Evolutionary conservation across 768 basidiomycete species (phyloP).

Genomic region (Termitomyces sp.): DNA sequence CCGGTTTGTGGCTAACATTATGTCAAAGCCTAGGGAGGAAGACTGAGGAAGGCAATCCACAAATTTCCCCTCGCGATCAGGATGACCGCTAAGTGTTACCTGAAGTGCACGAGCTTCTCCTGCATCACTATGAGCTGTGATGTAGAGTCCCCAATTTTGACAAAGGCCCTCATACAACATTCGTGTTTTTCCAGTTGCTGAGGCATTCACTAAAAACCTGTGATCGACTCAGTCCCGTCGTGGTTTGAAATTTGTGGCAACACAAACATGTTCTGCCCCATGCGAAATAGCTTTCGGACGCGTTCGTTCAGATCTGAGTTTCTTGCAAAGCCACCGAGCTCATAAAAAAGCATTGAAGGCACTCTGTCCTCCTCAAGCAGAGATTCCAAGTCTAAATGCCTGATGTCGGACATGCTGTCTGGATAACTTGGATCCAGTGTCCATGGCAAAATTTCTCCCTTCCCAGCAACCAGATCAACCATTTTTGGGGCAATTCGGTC

Average conservation of each 20-base stretch:
- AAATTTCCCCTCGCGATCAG: neutral
- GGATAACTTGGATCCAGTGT: neutral
- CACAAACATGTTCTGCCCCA: neutral
- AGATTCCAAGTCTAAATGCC: neutral
- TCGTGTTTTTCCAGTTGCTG: conserved; percentile 2
- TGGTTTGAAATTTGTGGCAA: neutral
- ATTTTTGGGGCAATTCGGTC: neutral
- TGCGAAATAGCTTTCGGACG: neutral
- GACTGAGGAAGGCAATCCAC: neutral
- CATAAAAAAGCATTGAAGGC: neutral
- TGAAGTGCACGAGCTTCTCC: neutral
- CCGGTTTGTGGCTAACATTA: neutral
- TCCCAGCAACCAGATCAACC: neutral
- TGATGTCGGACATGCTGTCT: neutral
- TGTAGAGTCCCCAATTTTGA: conserved; percentile 1
- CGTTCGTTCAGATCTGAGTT: neutral
- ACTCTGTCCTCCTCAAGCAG: neutral
- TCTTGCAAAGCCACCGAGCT: neutral
- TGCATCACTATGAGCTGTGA: neutral
- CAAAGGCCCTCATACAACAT: conserved; percentile 1
- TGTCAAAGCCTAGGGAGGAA: neutral
- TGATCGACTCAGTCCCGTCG: neutral
- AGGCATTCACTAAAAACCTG: conserved; percentile 1
- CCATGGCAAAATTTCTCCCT: neutral
- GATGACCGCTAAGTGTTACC: neutral